Percentiles rank a stretch among this genome's conserved stretches.
These are phyloP conservation scores for Camellia lanceoleosa DNA, from an alignment of 148 eudicot genomes.

Conservation along the genomic window DNA sequence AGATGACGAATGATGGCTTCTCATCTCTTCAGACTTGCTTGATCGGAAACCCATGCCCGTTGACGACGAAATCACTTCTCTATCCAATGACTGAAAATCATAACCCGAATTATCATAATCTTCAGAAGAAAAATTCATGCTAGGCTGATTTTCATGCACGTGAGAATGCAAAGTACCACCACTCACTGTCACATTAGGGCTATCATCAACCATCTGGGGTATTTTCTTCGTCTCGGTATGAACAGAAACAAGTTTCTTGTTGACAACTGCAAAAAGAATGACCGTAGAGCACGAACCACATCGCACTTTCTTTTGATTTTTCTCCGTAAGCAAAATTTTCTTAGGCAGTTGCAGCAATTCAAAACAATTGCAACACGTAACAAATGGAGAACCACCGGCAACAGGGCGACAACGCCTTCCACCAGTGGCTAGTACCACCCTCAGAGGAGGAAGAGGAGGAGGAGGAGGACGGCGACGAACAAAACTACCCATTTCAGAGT, in stretches of 20 bases:
- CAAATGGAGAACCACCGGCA: conserved; percentile 84
- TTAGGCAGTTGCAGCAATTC: conserved; percentile 73
- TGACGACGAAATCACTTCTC: conserved; percentile 40
- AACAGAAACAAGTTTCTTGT: conserved; percentile 57
- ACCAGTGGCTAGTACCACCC: conserved; percentile 40
- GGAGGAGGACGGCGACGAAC: conserved; percentile 47
- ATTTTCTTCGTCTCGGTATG: conserved; percentile 29
- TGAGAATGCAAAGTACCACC: conserved; percentile 22
- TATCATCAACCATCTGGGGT: conserved; percentile 28
- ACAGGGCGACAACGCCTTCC: conserved; percentile 53
- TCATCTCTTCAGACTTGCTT: conserved; percentile 48
- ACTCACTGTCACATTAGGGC: conserved; percentile 24
- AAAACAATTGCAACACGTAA: conserved; percentile 74
- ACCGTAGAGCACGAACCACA: conserved; percentile 79
- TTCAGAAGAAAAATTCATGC: conserved; percentile 64
- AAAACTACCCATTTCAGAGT: conserved; percentile 41
- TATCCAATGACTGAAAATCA: conserved; percentile 78
- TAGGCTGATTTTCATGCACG: conserved; percentile 35
- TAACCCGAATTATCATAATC: conserved; percentile 70
- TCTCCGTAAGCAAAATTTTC: conserved; percentile 32
- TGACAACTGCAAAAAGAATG: conserved; percentile 42
- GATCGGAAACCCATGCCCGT: conserved; percentile 40
- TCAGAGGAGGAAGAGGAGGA: conserved; percentile 52
- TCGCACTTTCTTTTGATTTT: conserved; percentile 51
- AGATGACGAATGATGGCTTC: conserved; percentile 43